Base-by-base conservation (phyloP, 1,139 yeast species). In the Hanseniaspora sp. region DNA sequence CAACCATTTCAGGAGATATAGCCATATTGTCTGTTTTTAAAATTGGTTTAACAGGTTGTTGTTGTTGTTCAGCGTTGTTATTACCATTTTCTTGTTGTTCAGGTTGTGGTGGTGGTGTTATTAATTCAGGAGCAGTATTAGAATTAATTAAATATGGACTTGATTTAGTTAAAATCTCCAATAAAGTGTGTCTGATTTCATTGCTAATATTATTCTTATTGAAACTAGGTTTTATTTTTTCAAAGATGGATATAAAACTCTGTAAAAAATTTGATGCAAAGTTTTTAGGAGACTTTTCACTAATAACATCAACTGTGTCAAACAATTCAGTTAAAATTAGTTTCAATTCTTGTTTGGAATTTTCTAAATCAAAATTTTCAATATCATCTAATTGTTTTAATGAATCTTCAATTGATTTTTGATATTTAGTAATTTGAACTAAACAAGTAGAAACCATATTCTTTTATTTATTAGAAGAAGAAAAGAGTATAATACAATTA, bases 81-180 rank as follows among this genome's bases (percentile, higher is more conserved):
- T 17, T 39, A 29, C 11, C 34, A 23, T 12, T 41, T 13, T 23
- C 45, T 28, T 41, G 8, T 28, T 11, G 11, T 23, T 35, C 48
- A 13, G 31, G 33, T 41, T 41, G 42, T 18, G 42, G 8, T 4
- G 53, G 8, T 4, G 53, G 39, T 15, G 35, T 30, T 7, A 43
- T 43, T 6, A 49, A 28, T 30, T 43, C 53, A 5, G 53, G 47
- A 30, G 37, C 39, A 34, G 47, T 49, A 13, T 33, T 7, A 13
- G 41, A 15, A 13, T 37, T 43, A 23, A 49, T 43, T 5, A 49
- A 31, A 11, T 56, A 90, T 70, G n/a, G 75, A 70, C 46, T 79
- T 7, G 47, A 46, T 43, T 49, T 49, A 11, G 38, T 33, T 33
- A 94, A 70, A 29, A 88, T 79, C 64, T 92, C 96, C 56, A 92